Evolutionary conservation across 225 moss, liverwort and hornwort species (phyloP).

Genomic region (Neckera pumila): DNA sequence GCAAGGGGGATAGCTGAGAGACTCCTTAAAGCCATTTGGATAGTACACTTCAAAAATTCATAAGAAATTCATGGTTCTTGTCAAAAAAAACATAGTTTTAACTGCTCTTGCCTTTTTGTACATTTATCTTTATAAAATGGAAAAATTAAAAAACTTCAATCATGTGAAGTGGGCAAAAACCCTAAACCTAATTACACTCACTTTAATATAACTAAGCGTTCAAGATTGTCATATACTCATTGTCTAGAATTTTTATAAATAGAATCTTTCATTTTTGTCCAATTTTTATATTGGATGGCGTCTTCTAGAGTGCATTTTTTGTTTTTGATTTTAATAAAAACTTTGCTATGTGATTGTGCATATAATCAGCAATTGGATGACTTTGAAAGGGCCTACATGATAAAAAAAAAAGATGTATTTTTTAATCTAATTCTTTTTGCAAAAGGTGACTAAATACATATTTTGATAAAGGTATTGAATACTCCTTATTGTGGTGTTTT

Average conservation of each 20-base stretch:
- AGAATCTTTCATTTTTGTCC: background rate
- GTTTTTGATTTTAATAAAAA: background rate
- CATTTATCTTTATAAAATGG: background rate
- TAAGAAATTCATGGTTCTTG: background rate
- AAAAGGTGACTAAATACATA: background rate
- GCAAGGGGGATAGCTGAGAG: background rate
- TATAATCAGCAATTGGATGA: background rate
- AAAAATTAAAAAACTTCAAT: too few species aligned
- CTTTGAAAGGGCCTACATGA: rapidly evolving
- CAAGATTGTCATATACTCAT: background rate
- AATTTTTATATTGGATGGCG: background rate
- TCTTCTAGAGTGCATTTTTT: background rate
- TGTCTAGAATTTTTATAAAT: rapidly evolving
- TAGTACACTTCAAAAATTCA: background rate
- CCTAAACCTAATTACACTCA: too few species aligned
- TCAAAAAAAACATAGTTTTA: background rate
- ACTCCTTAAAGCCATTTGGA: background rate
- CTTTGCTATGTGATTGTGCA: rapidly evolving
- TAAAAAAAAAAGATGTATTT: rapidly evolving
- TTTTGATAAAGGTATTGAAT: background rate
- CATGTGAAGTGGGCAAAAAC: rapidly evolving
- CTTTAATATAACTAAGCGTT: too few species aligned
- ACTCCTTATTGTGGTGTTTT: background rate
- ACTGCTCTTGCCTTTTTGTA: rapidly evolving
- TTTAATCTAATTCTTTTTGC: background rate